These are phyloP conservation scores for Syzygium aromaticum DNA, from an alignment of 345 rosid genomes.

Conservation along the genomic window DNA sequence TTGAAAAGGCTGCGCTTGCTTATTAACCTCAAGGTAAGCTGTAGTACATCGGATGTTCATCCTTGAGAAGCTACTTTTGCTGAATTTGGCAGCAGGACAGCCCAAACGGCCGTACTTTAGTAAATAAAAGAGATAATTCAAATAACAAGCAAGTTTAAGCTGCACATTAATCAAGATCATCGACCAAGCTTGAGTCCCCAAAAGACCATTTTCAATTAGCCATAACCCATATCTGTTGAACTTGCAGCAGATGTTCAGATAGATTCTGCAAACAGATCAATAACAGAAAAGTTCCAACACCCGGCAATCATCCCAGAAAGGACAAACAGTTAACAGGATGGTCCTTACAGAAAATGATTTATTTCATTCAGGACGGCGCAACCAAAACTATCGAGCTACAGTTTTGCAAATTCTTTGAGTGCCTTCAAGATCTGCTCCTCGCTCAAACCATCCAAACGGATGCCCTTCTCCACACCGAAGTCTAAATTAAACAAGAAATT, in stretches of 20 bases:
- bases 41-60: background rate
- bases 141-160: background rate
- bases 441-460: constrained; percentile 13
- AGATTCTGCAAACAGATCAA: background rate
- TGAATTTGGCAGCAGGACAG: background rate
- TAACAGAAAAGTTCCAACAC: background rate
- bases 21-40: background rate
- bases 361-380: background rate
- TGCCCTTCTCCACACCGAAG: constrained; percentile 14
- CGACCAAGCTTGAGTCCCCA: background rate
- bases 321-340: background rate
- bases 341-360: background rate
- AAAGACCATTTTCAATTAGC: background rate
- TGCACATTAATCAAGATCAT: background rate
- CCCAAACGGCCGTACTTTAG: background rate
- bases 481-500: constrained; percentile 1
- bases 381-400: background rate
- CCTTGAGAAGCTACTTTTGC: background rate
- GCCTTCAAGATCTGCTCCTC: constrained; percentile 11
- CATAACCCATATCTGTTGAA: background rate
- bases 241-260: background rate
- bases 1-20: background rate
- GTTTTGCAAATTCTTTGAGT: constrained; percentile 6
- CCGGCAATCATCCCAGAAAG: background rate
- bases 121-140: background rate